phyloP scores from a whole-genome alignment of 768 basidiomycete genomes.

The Boletales sp. region DNA sequence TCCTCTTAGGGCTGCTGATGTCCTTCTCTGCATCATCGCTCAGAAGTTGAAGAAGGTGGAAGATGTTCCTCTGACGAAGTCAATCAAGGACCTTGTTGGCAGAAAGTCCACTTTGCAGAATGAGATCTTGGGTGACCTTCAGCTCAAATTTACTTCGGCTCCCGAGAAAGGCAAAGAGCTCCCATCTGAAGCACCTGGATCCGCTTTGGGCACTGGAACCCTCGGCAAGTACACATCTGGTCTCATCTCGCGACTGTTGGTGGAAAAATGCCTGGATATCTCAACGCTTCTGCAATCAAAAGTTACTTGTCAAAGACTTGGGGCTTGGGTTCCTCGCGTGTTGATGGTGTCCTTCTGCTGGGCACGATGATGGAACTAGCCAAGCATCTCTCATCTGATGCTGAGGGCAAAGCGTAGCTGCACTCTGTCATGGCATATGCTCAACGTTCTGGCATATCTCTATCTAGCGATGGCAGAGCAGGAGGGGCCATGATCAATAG shows the following conservation, averaged over 20 bases:
- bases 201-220: conserved; percentile 70
- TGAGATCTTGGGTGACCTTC: conserved; percentile 95
- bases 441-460: conserved; percentile 81
- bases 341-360: conserved; percentile 86
- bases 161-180: conserved; percentile 99
- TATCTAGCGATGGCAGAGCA: conserved; percentile 56
- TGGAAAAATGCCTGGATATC: conserved; percentile 98
- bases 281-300: conserved; percentile 92
- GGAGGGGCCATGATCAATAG: conserved; percentile 94
- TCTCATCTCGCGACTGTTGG: conserved; percentile 85
- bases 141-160: conserved; percentile 90
- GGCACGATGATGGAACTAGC: conserved; percentile 92
- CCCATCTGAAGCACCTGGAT: conserved; percentile 91
- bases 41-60: conserved; percentile 94
- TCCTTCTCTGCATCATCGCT: conserved; percentile 83
- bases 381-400: conserved; percentile 88
- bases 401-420: conserved; percentile 91
- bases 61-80: conserved; percentile 87
- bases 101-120: conserved; percentile 99
- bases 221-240: conserved; percentile 94
- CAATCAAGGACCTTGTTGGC: conserved; percentile 97
- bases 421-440: conserved; percentile 88
- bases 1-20: conserved; percentile 87
- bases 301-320: conserved; percentile 85
- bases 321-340: conserved; percentile 87